Conservation (phyloP, 495 filamentous ascomycete species). For the Penicillium roqueforti region DNA sequence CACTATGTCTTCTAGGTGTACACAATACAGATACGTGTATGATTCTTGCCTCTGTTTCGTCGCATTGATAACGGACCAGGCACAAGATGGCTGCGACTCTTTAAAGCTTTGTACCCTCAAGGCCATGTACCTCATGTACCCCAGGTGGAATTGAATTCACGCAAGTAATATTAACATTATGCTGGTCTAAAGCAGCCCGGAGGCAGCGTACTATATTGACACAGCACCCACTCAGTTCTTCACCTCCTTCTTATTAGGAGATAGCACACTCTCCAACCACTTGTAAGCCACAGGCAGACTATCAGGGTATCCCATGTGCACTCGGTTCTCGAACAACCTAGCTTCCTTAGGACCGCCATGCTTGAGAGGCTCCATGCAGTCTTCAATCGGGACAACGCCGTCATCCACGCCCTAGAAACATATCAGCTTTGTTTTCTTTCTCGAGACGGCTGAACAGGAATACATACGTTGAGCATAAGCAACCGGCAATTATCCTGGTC, state of each 20-base stretch:
- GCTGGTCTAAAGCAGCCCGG: background rate
- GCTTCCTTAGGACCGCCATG: slow-evolving; percentile 72
- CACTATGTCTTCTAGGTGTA: no score
- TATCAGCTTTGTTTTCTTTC: slow-evolving; percentile 1
- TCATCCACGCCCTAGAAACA: slow-evolving; percentile 57
- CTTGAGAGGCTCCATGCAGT: slow-evolving; percentile 63
- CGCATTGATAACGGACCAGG: no score
- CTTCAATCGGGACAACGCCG: slow-evolving; percentile 74
- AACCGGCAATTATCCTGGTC: slow-evolving; percentile 58
- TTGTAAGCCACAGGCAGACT: slow-evolving; percentile 35
- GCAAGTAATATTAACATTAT: background rate
- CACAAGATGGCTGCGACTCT: no score
- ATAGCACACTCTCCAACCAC: slow-evolving; percentile 38
- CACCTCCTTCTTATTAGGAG: slow-evolving; percentile 15
- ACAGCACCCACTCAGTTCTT: slow-evolving; percentile 22
- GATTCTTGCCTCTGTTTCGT: no score
- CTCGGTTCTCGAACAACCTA: slow-evolving; percentile 55
- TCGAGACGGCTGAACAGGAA: background rate
- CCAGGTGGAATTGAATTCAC: background rate
- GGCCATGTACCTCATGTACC: background rate
- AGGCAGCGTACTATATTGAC: no score
- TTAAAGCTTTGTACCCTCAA: no score
- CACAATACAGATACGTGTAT: no score
- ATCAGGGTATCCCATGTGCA: slow-evolving; percentile 64
- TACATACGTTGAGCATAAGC: slow-evolving; percentile 62